These are phyloP conservation scores for Blastobotrys arbuscula DNA, from an alignment of 1,139 yeast genomes.

Conservation along the genomic window DNA sequence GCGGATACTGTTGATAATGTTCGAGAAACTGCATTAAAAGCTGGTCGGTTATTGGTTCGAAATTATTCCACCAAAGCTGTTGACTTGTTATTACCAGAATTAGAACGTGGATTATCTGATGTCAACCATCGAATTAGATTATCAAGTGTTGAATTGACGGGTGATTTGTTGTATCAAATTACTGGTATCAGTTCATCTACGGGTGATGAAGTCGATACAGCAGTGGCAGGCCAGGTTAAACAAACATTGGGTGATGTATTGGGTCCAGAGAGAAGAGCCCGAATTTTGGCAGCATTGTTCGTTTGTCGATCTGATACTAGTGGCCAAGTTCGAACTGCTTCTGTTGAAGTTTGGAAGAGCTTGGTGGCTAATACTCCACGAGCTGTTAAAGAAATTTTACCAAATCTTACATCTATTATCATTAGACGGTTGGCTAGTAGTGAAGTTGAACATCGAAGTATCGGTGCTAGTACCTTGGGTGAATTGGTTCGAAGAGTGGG, in stretches of 20 bases:
- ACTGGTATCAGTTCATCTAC: conserved; percentile 57
- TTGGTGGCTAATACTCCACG: conserved; percentile 93
- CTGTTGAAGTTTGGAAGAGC: conserved; percentile 97
- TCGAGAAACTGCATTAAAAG: conserved; percentile 83
- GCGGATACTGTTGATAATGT: conserved; percentile 87
- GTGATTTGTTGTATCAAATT: conserved; percentile 89
- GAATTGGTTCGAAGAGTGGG: conserved; percentile 96
- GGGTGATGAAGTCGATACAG: conserved; percentile 47
- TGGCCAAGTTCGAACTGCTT: conserved; percentile 79
- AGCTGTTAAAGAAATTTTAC: conserved; percentile 89
- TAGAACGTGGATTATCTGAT: conserved; percentile 85
- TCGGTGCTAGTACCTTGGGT: conserved; percentile 92
- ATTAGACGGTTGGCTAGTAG: conserved; percentile 77
- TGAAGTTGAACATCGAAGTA: conserved; percentile 72
- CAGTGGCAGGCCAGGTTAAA: conserved; percentile 55
- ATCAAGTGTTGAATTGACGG: conserved; percentile 94
- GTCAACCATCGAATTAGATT: conserved; percentile 80
- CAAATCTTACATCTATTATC: conserved; percentile 73
- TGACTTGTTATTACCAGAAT: conserved; percentile 87
- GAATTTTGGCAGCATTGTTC: conserved; percentile 75
- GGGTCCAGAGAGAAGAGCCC: conserved; percentile 85
- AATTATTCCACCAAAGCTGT: conserved; percentile 92
- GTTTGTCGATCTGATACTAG: conserved; percentile 91
- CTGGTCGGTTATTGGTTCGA: conserved; percentile 87
- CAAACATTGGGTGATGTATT: conserved; percentile 68